Conservation (phyloP, 768 basidiomycete genomes). For the Gymnopilus dilepis region DNA sequence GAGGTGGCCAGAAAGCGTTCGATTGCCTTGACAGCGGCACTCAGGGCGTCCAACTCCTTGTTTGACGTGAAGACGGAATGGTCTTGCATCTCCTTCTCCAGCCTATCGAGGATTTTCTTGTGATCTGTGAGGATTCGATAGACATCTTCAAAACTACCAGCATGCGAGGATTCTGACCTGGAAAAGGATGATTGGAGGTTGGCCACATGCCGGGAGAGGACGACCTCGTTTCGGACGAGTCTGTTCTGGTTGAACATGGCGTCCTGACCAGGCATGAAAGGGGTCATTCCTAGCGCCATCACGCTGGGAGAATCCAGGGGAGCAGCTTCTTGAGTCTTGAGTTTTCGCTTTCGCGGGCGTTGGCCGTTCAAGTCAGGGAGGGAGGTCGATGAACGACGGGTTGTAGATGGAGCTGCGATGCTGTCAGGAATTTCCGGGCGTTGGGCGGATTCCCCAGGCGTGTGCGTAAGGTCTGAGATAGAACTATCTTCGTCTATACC, state of each 20-base stretch:
- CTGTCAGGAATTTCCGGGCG: no score
- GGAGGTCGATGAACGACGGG: no score
- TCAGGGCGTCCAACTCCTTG: slow-evolving; percentile 12
- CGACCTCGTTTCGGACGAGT: slow-evolving; percentile 21
- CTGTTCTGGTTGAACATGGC: slow-evolving; percentile 23
- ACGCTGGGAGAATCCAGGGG: slow-evolving; percentile 4
- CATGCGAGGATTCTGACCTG: slow-evolving; percentile 3
- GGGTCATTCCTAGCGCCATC: slow-evolving; percentile 14
- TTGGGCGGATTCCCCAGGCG: no score
- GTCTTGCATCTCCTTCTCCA: slow-evolving; percentile 12
- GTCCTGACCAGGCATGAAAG: slow-evolving; percentile 23
- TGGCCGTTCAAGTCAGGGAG: no score
- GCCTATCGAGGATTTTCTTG: slow-evolving; percentile 2
- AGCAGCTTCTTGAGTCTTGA: not conserved
- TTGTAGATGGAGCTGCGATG: no score
- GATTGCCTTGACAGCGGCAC: slow-evolving; percentile 4
- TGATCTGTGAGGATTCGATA: slow-evolving; percentile 21
- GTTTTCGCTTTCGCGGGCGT: not conserved
- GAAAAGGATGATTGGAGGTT: slow-evolving; percentile 5
- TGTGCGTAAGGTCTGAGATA: no score
- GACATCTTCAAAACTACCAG: slow-evolving; percentile 12
- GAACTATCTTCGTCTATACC: no score
- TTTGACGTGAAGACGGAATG: slow-evolving; percentile 6
- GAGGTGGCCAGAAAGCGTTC: not conserved
- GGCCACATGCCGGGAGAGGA: slow-evolving; percentile 13